These are phyloP conservation scores for Pyrenochaeta sp. DNA, from an alignment of 2,329 filamentous ascomycete genomes.

Conservation along the genomic window DNA sequence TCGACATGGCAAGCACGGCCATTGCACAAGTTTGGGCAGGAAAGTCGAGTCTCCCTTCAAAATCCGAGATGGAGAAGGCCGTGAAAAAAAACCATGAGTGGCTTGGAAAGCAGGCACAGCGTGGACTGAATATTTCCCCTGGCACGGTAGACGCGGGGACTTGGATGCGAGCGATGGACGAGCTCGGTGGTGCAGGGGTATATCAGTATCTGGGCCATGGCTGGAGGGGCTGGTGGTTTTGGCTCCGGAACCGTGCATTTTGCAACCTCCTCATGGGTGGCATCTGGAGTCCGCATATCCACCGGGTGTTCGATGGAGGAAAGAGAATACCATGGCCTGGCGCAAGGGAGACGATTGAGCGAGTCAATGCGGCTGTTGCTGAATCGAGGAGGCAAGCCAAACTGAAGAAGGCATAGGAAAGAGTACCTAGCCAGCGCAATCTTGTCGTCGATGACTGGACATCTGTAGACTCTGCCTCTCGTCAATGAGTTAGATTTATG, in stretches of 20 bases:
- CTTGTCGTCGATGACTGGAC: too few species aligned
- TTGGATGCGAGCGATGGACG: slow-evolving; percentile 53
- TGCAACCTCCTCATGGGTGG: slow-evolving; percentile 51
- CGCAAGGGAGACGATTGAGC: slow-evolving; percentile 47
- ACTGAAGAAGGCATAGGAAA: not conserved
- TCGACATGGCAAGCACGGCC: slow-evolving; percentile 56
- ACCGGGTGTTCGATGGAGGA: slow-evolving; percentile 50
- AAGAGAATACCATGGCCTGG: slow-evolving; percentile 52
- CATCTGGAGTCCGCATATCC: slow-evolving; percentile 52
- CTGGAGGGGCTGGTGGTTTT: slow-evolving; percentile 52
- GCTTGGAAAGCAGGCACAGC: slow-evolving; percentile 42
- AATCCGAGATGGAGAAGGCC: slow-evolving; percentile 37
- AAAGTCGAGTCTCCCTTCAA: slow-evolving; percentile 47
- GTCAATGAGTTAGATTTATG: too few species aligned
- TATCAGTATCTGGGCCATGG: slow-evolving; percentile 55
- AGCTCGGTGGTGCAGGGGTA: slow-evolving; percentile 52
- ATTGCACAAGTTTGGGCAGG: slow-evolving; percentile 56
- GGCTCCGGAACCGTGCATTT: slow-evolving; percentile 49
- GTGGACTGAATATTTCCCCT: slow-evolving; percentile 42
- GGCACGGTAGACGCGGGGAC: slow-evolving; percentile 20
- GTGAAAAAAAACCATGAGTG: slow-evolving; percentile 21
- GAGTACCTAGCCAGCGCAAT: too few species aligned
- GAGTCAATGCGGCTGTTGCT: slow-evolving; percentile 24
- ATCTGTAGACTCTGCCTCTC: too few species aligned
- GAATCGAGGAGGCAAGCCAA: slow-evolving; percentile 4